Evolutionary conservation across 2,329 filamentous ascomycete genomes (phyloP), one percentile per base, ranked within the genome.

Genomic region (Fusarium globosum): DNA sequence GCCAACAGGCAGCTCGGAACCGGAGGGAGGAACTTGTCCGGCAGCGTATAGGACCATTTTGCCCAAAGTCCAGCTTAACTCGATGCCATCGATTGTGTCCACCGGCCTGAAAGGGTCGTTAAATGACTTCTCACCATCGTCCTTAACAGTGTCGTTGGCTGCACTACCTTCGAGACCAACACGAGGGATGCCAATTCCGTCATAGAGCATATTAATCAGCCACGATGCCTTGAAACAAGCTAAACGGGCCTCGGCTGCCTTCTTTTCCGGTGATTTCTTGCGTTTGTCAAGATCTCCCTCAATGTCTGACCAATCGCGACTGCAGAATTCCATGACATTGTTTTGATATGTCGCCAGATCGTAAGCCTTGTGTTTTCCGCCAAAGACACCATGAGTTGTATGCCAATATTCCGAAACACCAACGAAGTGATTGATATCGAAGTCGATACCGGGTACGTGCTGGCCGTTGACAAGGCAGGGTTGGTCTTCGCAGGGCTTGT

Each of bases 331-430:
- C 69, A 91, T 88, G 9, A 98, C 96, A 41, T 92, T 90, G 71
- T 92, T 87, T 79, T 98, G 95, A 77, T 98, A 99, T 0, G 93
- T 95, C 69, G 92, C 89, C 75, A 97, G 94, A 78, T 98, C 95
- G 81, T 98, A 99, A 0, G 93, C 90, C 75, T 95, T 93, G 74
- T 93, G 92, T 69, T 89, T 88, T 72, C 94, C 91, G 8, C 90
- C 91, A 77, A 99, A 98, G 4, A 98, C 92, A 61, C 96, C 95
- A 77, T 99, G 96, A 0, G 96, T 99, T 0, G 96, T 97, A 81
- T 99, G 96, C 96, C 96, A 99, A 83, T 97, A 99, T 80, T 99
- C 96, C 2, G 96, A 98, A 7, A 99, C 96, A 16, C 96, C 96
- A 35, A 99, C 92, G 78, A 99, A 99, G 81, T 98, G 97, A 78